These are phyloP conservation scores for Dimocarpus longan DNA, from an alignment of 345 rosid species.

Conservation along the genomic window DNA sequence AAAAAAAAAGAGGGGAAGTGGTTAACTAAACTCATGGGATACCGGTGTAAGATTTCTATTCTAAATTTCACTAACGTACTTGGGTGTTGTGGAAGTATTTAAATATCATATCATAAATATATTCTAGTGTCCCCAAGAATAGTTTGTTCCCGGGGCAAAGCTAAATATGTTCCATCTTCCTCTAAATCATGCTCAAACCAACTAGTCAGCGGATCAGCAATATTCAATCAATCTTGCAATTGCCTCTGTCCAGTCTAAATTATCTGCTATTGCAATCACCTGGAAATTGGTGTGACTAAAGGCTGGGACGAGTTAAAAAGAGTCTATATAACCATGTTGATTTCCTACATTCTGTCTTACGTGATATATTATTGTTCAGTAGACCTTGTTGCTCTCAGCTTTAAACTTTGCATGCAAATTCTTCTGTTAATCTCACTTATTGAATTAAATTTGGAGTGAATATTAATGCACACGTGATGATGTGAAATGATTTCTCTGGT, in stretches of 20 bases:
- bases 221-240: neutral
- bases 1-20: neutral
- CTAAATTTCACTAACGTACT: neutral
- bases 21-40: neutral
- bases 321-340: neutral
- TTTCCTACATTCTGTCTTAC: neutral
- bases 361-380: neutral
- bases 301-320: neutral
- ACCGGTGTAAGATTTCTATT: neutral
- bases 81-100: neutral
- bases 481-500: neutral
- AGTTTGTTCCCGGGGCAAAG: neutral
- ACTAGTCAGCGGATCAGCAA: neutral
- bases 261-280: neutral
- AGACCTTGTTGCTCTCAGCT: neutral
- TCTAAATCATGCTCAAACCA: neutral
- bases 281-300: neutral
- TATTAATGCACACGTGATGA: neutral
- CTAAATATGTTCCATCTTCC: neutral
- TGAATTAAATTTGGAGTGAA: neutral
- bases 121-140: neutral
- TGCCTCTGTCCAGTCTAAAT: neutral
- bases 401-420: neutral
- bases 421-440: neutral
- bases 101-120: neutral